These are phyloP conservation scores for Pyrus betulifolia DNA, from an alignment of 306 rosid species.

Conservation along the genomic window DNA sequence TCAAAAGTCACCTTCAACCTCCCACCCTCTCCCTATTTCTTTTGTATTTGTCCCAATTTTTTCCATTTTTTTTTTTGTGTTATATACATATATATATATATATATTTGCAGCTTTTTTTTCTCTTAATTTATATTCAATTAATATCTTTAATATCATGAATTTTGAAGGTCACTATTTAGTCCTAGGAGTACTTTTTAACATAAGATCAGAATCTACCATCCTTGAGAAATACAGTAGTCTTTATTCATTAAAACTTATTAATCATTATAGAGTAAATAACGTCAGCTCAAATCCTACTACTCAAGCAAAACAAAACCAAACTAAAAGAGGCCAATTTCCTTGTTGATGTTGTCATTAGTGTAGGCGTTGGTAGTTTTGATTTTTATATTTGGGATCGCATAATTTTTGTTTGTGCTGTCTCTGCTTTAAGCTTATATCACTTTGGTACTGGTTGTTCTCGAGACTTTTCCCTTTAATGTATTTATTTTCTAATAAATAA, in stretches of 20 bases:
- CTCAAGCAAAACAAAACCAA: neutral
- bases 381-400: too few relatives aligned
- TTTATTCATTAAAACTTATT: neutral
- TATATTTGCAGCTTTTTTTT: neutral
- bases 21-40: neutral
- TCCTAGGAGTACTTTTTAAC: neutral
- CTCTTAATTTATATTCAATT: neutral
- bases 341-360: too few relatives aligned
- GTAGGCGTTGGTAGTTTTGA: too few relatives aligned
- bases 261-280: neutral
- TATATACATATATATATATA: too few relatives aligned
- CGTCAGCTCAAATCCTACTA: neutral
- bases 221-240: conserved; percentile 4
- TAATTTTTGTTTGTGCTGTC: too few relatives aligned
- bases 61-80: neutral
- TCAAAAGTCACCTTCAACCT: conserved; percentile 3
- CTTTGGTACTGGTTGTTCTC: too few relatives aligned
- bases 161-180: neutral
- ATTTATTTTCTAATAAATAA: too few relatives aligned
- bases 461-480: too few relatives aligned
- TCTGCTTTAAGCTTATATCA: too few relatives aligned
- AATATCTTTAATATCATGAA: neutral
- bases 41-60: neutral
- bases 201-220: neutral
- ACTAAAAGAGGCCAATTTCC: too few relatives aligned